Base-by-base conservation (phyloP, 306 rosid genomes). In the Castanospermum australe region DNA sequence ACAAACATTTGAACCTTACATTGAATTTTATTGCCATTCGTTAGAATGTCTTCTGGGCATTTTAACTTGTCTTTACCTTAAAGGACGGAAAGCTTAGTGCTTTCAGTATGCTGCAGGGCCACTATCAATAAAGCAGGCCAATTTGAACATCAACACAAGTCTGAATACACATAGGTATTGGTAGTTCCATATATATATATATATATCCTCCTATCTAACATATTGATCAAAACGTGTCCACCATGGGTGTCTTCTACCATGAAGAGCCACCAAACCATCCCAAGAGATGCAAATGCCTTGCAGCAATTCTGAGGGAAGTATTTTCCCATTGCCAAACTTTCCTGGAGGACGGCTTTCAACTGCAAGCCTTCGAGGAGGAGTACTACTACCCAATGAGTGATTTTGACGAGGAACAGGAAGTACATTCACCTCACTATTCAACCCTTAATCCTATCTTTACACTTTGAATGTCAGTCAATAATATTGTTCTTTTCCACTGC, bases 371-470 rank as follows among this genome's bases (percentile, higher is more conserved):
- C n/a, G 93, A 86, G n/a, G 93, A 87, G 28, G 90, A 87, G 5
- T 63, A 42, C n/a, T n/a, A n/a, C n/a, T n/a, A n/a, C 76, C 71
- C 79, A 13, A 39, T 85, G 14, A 80, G 84, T 13, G 90, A 93
- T 79, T 87, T 85, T 20, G 90, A 87, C 1, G 91, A 92, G 41
- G 92, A 89, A 75, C 86, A 89, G 55, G 91, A 90, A 79, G 96
- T 93, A 87, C 14, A 57, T 8, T 41, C 10, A 36, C 45, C 56
- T 78, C 60, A 33, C 21, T 41, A 20, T 22, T 20, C 52, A 67
- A 36, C 30, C 30, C 48, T 25, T 61, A 32, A 77, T 60, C 6
- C 44, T 6, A 28, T 35, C 8, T 18, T 42, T 71, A 21, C 32
- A 28, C 32, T 28, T 28, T 12, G 3, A 28, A 60, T 30, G 39